Base-by-base conservation (phyloP, 164 flowering plant species). In the Buxus sempervirens region DNA sequence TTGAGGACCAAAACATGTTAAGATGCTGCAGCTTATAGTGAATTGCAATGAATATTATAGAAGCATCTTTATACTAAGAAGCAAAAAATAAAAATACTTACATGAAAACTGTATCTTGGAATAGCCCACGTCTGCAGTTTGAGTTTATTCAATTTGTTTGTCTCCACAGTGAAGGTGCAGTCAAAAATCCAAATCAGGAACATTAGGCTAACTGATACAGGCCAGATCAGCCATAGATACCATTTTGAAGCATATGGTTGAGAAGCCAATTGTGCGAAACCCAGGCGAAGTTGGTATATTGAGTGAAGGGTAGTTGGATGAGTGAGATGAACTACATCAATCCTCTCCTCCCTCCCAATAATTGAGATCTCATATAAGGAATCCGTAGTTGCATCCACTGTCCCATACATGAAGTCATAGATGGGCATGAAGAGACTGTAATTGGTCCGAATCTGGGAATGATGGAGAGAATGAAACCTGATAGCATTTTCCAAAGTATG, bases 281-380 rank as follows among this genome's bases (percentile, higher is more conserved):
- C 97, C 0, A 84, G 73, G 27, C 85, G 80, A 3, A 85, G 74
- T 64, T 88, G 93, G 48, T 84, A 90, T 53, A 91, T 77, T 22
- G 95, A 88, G 25, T 85, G 81, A 0, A 86, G 81, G 0, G 86
- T 88, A 0, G 95, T 89, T 15, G 87, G 81, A 68, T 91, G 95
- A 0, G 89, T 91, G 24, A 91, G 69, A 65, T 89, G 85, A 45
- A 91, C 89, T 16, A 85, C 91, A 59, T 89, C 78, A 1, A 84
- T 81, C 14, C 61, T 25, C 16, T 87, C 86, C 36, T 72, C 82
- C 48, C 32, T 49, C 45, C 83, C 82, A 7, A 66, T 59, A 0
- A 82, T 83, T 23, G 86, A 72, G 0, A 67, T 70, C 57, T 82
- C 82, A 18, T 89, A 80, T 16, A 85, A 6, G 15, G 76, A 27